These are phyloP conservation scores for Phoma sp. DNA, from an alignment of 2,329 filamentous ascomycete species.

Conservation along the genomic window DNA sequence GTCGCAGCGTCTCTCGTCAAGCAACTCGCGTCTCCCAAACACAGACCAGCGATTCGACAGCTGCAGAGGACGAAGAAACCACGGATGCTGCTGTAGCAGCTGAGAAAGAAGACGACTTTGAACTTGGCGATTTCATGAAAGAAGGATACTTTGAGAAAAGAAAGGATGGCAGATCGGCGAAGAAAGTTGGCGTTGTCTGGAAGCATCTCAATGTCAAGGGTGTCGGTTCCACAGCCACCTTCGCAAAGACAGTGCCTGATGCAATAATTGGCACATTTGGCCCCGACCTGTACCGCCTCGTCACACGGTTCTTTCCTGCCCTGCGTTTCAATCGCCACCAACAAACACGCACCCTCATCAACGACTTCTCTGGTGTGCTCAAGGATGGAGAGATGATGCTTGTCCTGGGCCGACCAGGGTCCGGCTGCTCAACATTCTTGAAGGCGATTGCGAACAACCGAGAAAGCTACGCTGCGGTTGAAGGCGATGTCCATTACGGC, in stretches of 20 bases:
- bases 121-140: conserved; percentile 72
- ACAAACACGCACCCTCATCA: conserved; percentile 62
- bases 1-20: conserved; percentile 18
- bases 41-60: conserved; percentile 13
- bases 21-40: conserved; percentile 21
- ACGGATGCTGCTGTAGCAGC: conserved; percentile 40
- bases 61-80: conserved; percentile 28
- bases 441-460: conserved; percentile 76
- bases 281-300: conserved; percentile 73
- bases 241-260: conserved; percentile 74
- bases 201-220: conserved; percentile 78
- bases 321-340: conserved; percentile 57
- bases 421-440: conserved; percentile 77
- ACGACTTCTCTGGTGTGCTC: conserved; percentile 71
- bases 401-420: conserved; percentile 73
- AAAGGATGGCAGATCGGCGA: conserved; percentile 69
- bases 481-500: conserved; percentile 74
- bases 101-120: conserved; percentile 66
- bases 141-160: conserved; percentile 79
- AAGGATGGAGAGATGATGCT: conserved; percentile 75
- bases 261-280: conserved; percentile 80
- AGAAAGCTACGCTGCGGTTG: conserved; percentile 67
- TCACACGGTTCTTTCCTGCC: conserved; percentile 61
- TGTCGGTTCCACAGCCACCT: conserved; percentile 67
- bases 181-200: conserved; percentile 79